A percentile compares a stretch with the other conserved stretches of the same genome.
Conservation (phyloP, 164 flowering plant species). For the Amborella trichopoda region DNA sequence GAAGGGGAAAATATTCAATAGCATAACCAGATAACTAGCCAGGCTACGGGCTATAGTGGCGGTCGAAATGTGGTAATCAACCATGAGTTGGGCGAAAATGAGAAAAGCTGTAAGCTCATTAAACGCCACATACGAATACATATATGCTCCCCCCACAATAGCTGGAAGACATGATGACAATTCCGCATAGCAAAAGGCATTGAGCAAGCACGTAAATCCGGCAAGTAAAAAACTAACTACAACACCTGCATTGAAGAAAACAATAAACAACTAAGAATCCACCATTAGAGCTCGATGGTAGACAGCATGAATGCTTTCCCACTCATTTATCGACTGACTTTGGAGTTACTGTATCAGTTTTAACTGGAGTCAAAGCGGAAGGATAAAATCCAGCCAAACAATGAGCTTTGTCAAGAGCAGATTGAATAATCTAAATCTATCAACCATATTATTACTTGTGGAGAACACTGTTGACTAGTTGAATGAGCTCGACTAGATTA, state of each 20-base stretch:
- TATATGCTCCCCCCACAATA: slow-evolving; percentile 91
- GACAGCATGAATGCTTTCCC: too few relatives aligned
- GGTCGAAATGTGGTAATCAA: slow-evolving; percentile 92
- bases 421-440: too few relatives aligned
- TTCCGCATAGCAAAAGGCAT: slow-evolving; percentile 93
- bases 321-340: too few relatives aligned
- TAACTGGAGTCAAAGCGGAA: too few relatives aligned
- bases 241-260: slow-evolving; percentile 50
- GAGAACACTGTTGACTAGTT: too few relatives aligned
- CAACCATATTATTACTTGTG: too few relatives aligned
- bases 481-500: too few relatives aligned
- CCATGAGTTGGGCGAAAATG: slow-evolving; percentile 78
- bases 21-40: slow-evolving; percentile 56
- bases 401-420: too few relatives aligned
- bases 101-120: slow-evolving; percentile 97
- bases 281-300: too few relatives aligned
- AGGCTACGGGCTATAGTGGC: slow-evolving; percentile 95
- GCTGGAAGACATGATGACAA: slow-evolving; percentile 90
- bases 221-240: slow-evolving; percentile 79
- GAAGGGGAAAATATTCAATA: slow-evolving; percentile 64
- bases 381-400: too few relatives aligned
- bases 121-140: slow-evolving; percentile 87
- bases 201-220: slow-evolving; percentile 77
- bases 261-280: background rate
- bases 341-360: too few relatives aligned